Conservation (phyloP, 208 protist species). For the Crithidia brevicula region DNA sequence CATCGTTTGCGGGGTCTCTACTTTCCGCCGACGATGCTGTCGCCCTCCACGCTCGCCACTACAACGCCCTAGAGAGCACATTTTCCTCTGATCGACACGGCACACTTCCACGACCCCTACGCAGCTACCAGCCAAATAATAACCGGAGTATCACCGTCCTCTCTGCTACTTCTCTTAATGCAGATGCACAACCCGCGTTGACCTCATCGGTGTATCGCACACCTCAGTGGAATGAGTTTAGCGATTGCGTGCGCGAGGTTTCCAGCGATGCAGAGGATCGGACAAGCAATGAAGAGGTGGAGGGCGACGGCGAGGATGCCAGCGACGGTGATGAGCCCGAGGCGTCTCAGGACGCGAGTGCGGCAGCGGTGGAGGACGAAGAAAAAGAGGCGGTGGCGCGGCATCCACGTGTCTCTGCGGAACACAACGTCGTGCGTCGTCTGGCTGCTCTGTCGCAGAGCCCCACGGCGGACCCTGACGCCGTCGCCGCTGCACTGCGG, state of each 20-base stretch:
- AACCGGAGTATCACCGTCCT: conserved; percentile 3
- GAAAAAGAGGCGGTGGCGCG: too few species aligned
- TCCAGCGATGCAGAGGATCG: background rate
- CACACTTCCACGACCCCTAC: conserved; percentile 16
- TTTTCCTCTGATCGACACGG: conserved; percentile 27
- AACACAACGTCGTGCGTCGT: conserved; percentile 12
- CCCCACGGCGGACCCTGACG: conserved; percentile 3
- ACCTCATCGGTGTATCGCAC: conserved; percentile 10
- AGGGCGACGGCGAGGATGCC: background rate
- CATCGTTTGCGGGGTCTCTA: background rate
- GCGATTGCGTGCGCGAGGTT: conserved; percentile 28
- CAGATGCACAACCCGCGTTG: background rate
- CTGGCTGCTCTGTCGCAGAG: conserved; percentile 28
- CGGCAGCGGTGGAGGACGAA: too few species aligned
- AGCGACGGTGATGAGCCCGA: too few species aligned
- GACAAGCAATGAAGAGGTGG: background rate
- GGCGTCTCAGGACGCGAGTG: too few species aligned
- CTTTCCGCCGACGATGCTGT: conserved; percentile 27
- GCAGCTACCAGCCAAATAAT: background rate
- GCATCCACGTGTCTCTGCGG: background rate
- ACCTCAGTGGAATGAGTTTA: conserved; percentile 32
- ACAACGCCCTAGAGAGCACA: conserved; percentile 44
- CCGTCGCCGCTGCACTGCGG: conserved; percentile 20
- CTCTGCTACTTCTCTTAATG: too few species aligned
- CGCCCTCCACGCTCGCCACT: conserved; percentile 51